These are phyloP conservation scores for Sphaerulina populicola DNA, from an alignment of 2,329 filamentous ascomycete genomes.

Conservation along the genomic window DNA sequence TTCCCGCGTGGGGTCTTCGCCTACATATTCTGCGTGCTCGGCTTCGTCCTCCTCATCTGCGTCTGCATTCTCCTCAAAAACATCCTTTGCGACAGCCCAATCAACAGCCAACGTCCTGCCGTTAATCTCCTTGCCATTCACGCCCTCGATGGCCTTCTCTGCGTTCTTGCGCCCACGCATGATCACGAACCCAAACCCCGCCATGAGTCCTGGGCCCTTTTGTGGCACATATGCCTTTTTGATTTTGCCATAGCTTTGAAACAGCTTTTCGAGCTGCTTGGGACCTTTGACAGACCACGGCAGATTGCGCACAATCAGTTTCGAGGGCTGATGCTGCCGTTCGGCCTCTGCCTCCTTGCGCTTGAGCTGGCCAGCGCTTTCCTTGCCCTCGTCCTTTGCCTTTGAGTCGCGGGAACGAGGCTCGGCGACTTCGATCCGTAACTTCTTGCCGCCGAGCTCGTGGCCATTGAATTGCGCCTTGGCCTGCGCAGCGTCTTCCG, in stretches of 20 bases:
- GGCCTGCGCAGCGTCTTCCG: slow-evolving; percentile 78
- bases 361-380: slow-evolving; percentile 47
- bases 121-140: slow-evolving; percentile 87
- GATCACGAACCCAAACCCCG: slow-evolving; percentile 89
- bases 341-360: slow-evolving; percentile 58
- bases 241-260: slow-evolving; percentile 83
- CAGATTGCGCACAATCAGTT: slow-evolving; percentile 82
- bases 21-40: slow-evolving; percentile 30
- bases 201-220: slow-evolving; percentile 56
- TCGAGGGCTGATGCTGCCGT: slow-evolving; percentile 62
- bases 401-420: slow-evolving; percentile 56
- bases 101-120: slow-evolving; percentile 85
- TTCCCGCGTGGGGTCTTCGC: slow-evolving; percentile 18
- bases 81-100: slow-evolving; percentile 88
- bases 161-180: slow-evolving; percentile 84
- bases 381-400: slow-evolving; percentile 33
- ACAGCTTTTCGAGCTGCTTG: slow-evolving; percentile 69
- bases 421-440: slow-evolving; percentile 82
- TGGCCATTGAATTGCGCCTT: slow-evolving; percentile 72
- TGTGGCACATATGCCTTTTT: slow-evolving; percentile 80
- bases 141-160: slow-evolving; percentile 70
- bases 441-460: slow-evolving; percentile 67
- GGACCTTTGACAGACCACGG: slow-evolving; percentile 91
- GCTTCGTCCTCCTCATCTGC: slow-evolving; percentile 29
- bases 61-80: slow-evolving; percentile 50